Percentiles rank a stretch among this genome's conserved stretches.
Evolutionary conservation across 805 yeast species (phyloP).

Genomic region (Saccharomycopsis capsularis): DNA sequence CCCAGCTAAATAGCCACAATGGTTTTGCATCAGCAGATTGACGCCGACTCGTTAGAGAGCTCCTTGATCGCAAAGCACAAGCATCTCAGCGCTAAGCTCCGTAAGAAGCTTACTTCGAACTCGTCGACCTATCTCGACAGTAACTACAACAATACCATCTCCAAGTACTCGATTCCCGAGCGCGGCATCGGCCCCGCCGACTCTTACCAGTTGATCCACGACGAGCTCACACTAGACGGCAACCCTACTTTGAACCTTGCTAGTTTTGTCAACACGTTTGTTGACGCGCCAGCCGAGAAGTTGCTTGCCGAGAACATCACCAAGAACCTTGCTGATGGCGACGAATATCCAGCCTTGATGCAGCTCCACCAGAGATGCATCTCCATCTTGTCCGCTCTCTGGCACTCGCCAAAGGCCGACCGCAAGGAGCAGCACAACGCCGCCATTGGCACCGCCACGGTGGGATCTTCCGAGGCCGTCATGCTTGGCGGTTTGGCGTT

Average conservation of each 20-base stretch:
- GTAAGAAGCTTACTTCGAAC: not conserved
- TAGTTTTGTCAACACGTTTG: slow-evolving; percentile 75
- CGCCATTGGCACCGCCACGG: slow-evolving; percentile 83
- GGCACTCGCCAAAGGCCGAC: slow-evolving; percentile 58
- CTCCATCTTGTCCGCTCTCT: slow-evolving; percentile 67
- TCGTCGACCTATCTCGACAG: slow-evolving; percentile 1
- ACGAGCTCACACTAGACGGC: slow-evolving; percentile 78
- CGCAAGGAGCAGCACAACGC: slow-evolving; percentile 26
- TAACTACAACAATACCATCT: slow-evolving; percentile 23
- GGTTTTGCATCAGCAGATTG: slow-evolving; percentile 32
- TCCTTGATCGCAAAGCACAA: slow-evolving; percentile 7
- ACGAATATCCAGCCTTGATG: slow-evolving; percentile 83
- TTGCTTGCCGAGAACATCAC: slow-evolving; percentile 65
- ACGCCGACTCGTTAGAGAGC: slow-evolving; percentile 36
- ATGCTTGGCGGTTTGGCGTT: slow-evolving; percentile 90
- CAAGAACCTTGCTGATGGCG: slow-evolving; percentile 87
- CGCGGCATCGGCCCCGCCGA: slow-evolving; percentile 44
- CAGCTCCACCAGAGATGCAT: slow-evolving; percentile 79
- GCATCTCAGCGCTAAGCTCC: not conserved
- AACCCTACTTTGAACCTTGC: slow-evolving; percentile 80
- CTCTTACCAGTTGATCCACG: slow-evolving; percentile 59
- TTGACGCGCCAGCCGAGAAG: slow-evolving; percentile 45
- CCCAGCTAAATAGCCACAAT: not conserved
- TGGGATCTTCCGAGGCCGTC: slow-evolving; percentile 91
- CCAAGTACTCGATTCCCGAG: slow-evolving; percentile 57